Base-by-base conservation (phyloP, 768 basidiomycete genomes). In the Strobilomyces dryophilus region DNA sequence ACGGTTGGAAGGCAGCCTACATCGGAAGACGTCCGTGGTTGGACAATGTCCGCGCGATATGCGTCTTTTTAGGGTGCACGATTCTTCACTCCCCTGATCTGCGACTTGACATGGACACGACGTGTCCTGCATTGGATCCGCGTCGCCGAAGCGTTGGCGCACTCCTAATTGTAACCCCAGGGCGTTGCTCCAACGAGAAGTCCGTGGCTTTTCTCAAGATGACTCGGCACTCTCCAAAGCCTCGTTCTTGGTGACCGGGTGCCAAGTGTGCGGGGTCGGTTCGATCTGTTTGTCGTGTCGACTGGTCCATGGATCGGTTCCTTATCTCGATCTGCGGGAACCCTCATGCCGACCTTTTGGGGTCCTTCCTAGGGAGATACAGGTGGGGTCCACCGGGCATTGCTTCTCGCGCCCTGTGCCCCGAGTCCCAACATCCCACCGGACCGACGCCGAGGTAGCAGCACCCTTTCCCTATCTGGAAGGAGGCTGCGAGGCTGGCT, bases 1-100 rank as follows among this genome's bases (percentile, higher is more conserved):
- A 21, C 45, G 18, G 57, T 35, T 3, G 27, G 26, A 29, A 31
- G 29, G 37, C n/a, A 5, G 14, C 8, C 32, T 18, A 17, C n/a
- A 14, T 35, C 52, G 3, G 32, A 40, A 35, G 36, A 45, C 10
- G 2, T 41, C 20, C 35, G 45, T 36, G 27, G 47, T 15, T 29
- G 20, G 55, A 21, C 14, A 15, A 35, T 24, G 15, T 41, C 43
- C 9, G 27, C 35, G 12, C 10, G 21, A 26, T 11, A 6, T 29
- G 11, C 9, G 42, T 8, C 31, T 12, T 29, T 56, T 18, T 55
- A 20, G 43, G 37, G 18, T 8, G 5, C 41, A 12, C 1, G 36
- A 40, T 21, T n/a, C 18, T 17, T 35, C 48, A 18, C 12, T n/a
- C 45, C 44, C 43, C 43, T 49, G 54, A 56, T 56, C 43, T 56